Percentiles rank a stretch among this genome's conserved stretches.
Conservation (phyloP, 2,329 filamentous ascomycete species). For the Cytospora piceae region DNA sequence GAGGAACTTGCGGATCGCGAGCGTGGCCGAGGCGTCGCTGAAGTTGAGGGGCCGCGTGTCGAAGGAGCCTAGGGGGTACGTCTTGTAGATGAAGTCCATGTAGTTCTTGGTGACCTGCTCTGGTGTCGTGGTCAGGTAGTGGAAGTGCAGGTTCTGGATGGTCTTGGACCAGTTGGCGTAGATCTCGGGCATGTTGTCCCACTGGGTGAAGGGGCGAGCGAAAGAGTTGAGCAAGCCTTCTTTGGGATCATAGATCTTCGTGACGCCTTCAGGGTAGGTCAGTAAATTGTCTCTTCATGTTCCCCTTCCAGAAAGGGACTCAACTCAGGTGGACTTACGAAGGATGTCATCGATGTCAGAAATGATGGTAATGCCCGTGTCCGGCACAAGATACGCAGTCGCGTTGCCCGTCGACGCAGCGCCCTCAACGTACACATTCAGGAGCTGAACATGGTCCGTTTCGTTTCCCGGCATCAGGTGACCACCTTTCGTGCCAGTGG, state of each 20-base stretch:
- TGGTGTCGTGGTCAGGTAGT: constrained; percentile 80
- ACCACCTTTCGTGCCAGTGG: constrained; percentile 52
- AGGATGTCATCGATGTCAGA: constrained; percentile 82
- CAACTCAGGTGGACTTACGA: constrained; percentile 42
- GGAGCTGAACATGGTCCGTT: constrained; percentile 65
- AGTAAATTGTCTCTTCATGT: background rate
- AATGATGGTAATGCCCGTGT: constrained; percentile 70
- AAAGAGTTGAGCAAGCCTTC: constrained; percentile 79
- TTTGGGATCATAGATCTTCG: constrained; percentile 77
- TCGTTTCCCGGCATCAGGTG: constrained; percentile 65
- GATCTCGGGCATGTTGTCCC: constrained; percentile 80
- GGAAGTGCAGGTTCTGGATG: constrained; percentile 73
- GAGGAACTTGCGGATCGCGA: constrained; percentile 71
- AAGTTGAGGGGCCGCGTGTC: constrained; percentile 81
- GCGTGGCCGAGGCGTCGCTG: constrained; percentile 71
- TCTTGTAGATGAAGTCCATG: constrained; percentile 80
- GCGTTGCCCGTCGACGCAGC: constrained; percentile 67
- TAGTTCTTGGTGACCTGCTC: constrained; percentile 79
- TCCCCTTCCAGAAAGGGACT: background rate
- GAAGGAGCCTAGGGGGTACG: constrained; percentile 76
- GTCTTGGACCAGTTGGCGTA: constrained; percentile 75
- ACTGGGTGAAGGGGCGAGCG: constrained; percentile 68
- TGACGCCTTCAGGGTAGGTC: constrained; percentile 48
- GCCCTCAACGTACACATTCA: constrained; percentile 70
- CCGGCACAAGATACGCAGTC: constrained; percentile 76